A percentile compares a stretch with the other conserved stretches of the same genome.
phyloP scores from a whole-genome alignment of 345 rosid genomes.

The Syzygium aqueum region DNA sequence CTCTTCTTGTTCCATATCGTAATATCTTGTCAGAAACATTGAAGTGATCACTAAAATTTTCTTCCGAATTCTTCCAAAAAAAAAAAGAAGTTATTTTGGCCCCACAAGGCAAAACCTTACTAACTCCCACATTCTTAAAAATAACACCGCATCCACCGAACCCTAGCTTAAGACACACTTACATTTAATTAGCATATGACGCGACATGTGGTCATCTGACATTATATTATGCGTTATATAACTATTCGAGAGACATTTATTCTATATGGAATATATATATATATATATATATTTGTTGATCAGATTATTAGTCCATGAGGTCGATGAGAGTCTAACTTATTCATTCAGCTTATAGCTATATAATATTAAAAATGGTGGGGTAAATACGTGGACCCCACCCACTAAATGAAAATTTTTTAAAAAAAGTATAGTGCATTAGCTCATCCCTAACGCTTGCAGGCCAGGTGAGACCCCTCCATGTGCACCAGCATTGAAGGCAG shows the following conservation, averaged over 20 bases:
- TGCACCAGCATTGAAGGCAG: constrained; percentile 43
- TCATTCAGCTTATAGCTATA: neutral
- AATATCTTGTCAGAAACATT: neutral
- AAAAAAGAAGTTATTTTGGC: neutral
- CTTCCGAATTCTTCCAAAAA: neutral
- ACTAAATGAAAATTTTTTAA: neutral
- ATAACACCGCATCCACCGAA: neutral
- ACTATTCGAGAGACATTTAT: neutral
- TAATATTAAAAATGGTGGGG: neutral
- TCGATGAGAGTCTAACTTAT: neutral
- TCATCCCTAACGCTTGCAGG: neutral
- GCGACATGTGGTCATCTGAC: neutral
- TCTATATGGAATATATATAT: neutral
- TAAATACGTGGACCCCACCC: neutral
- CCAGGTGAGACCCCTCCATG: constrained; percentile 30
- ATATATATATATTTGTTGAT: neutral
- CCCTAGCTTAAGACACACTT: neutral
- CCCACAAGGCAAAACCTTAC: neutral
- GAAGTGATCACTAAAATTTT: neutral
- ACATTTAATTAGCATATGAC: neutral
- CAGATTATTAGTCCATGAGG: neutral
- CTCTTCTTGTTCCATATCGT: neutral
- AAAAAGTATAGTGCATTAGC: neutral
- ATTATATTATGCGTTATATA: neutral
- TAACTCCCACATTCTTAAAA: neutral